Percentiles rank a stretch among this genome's conserved stretches.
Conservation (phyloP, 2,329 filamentous ascomycete genomes). For the Pseudocercospora ulei region DNA sequence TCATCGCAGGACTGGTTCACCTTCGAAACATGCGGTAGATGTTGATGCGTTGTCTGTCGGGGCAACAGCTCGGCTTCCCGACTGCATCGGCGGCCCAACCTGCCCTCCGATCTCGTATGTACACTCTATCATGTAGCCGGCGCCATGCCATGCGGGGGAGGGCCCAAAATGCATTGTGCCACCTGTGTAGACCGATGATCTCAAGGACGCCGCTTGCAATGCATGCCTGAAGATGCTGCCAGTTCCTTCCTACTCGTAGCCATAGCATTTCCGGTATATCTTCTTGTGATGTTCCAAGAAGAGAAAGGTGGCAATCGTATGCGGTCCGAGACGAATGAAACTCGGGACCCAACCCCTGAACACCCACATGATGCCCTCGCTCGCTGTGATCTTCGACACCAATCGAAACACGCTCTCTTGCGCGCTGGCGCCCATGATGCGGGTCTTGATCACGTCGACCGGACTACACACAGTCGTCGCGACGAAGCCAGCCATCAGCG, state of each 20-base stretch:
- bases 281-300: conserved; percentile 82
- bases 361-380: conserved; percentile 70
- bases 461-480: conserved; percentile 78
- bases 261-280: conserved; percentile 49
- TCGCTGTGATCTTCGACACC: conserved; percentile 56
- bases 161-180: neutral
- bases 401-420: conserved; percentile 48
- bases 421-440: conserved; percentile 63
- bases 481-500: conserved; percentile 67
- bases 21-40: no score
- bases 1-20: no score
- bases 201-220: neutral
- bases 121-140: conserved; percentile 3
- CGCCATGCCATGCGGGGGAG: conserved; percentile 4
- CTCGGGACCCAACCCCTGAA: conserved; percentile 86
- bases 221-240: neutral
- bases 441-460: conserved; percentile 81
- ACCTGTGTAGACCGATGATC: neutral
- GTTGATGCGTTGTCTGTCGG: no score
- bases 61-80: no score
- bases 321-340: conserved; percentile 57
- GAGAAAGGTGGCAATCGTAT: conserved; percentile 79
- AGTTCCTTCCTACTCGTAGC: conserved; percentile 12
- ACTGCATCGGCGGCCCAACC: no score
- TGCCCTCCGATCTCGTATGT: conserved; percentile 4